Percentiles rank a stretch among this genome's conserved stretches.
Conservation (phyloP, 495 filamentous ascomycete genomes). For the Platismatia glauca region DNA sequence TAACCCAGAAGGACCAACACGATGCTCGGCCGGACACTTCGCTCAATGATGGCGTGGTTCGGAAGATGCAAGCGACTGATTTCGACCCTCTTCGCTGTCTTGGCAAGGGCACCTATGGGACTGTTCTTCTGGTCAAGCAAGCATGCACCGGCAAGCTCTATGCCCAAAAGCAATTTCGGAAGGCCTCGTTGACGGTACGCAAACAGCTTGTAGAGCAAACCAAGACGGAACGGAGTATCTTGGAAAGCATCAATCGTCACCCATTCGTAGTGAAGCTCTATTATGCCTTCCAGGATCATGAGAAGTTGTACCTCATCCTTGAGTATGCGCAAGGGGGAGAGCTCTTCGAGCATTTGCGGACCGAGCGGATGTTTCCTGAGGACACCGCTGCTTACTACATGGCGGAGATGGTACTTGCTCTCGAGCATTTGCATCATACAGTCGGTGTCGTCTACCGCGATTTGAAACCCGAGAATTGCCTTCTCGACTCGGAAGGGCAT, state of each 20-base stretch:
- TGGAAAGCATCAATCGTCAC: conserved; percentile 91
- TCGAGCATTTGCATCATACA: conserved; percentile 83
- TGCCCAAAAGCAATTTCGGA: conserved; percentile 97
- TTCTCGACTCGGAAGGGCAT: conserved; percentile 84
- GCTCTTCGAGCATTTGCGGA: conserved; percentile 79
- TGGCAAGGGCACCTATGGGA: conserved; percentile 92
- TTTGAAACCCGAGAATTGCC: conserved; percentile 95
- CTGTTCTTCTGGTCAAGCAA: conserved; percentile 86
- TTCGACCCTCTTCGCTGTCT: conserved; percentile 92
- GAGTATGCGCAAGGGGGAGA: conserved; percentile 98
- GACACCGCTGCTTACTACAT: conserved; percentile 90
- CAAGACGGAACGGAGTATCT: conserved; percentile 86
- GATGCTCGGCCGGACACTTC: conserved; percentile 25
- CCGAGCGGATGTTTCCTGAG: conserved; percentile 87
- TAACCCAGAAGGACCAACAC: conserved; percentile 26
- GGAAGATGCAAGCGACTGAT: conserved; percentile 86
- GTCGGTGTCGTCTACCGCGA: conserved; percentile 95
- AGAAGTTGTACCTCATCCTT: conserved; percentile 94
- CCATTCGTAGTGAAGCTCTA: conserved; percentile 96
- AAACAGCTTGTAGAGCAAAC: conserved; percentile 94
- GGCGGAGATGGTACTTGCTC: conserved; percentile 90
- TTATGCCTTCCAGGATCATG: conserved; percentile 96
- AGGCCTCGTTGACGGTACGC: conserved; percentile 83
- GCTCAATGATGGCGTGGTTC: conserved; percentile 39
- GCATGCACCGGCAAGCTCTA: conserved; percentile 76